Base-by-base conservation (phyloP, 2,329 filamentous ascomycete species). In the Talaromyces sp. region DNA sequence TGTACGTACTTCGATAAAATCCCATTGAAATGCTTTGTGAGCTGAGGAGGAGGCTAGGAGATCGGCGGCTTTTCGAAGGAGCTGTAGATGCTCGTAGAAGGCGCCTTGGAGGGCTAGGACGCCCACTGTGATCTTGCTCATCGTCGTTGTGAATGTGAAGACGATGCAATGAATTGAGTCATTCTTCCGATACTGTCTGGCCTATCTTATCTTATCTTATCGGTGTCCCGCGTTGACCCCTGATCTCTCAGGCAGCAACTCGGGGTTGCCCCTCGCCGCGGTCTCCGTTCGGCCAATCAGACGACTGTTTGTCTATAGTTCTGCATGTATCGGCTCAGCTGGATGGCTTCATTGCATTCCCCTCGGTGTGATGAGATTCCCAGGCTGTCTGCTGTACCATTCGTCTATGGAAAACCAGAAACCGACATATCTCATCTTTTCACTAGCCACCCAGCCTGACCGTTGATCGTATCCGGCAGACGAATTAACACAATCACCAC, bases 61-160 rank as follows among this genome's bases (percentile, higher is more conserved):
- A n/a, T 79, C 74, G 2, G 88, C 85, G 6, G 93, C 93, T 68
- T 86, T 84, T 69, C 85, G 85, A 43, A 98, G 84, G 43, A 96
- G 86, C 69, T 87, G 84, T 65, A 97, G 76, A 81, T 99, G 94
- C 77, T 99, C 94, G 72, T 88, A 85, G 78, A 98, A 97, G 65
- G 93, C 94, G 71, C 95, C 95, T 79, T 99, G 95, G 19, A 99
- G 86, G 70, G 95, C 88, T 43, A 89, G 82, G 39, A 89, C 87
- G 68, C 87, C 87, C 56, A 89, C 80, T 16, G 84, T 86, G 64
- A 87, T 76, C 35, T 66, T 68, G 69, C 69, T 73, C 71, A 74
- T 73, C 69, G 62, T 37, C 54, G 11, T 31, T 39, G 19, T 19
- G 33, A 16, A n/a, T 31, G 19, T 9, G 6, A 13, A 27, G 11